Conservation (phyloP, 106 monocot genomes). For the Acorus gramineus region DNA sequence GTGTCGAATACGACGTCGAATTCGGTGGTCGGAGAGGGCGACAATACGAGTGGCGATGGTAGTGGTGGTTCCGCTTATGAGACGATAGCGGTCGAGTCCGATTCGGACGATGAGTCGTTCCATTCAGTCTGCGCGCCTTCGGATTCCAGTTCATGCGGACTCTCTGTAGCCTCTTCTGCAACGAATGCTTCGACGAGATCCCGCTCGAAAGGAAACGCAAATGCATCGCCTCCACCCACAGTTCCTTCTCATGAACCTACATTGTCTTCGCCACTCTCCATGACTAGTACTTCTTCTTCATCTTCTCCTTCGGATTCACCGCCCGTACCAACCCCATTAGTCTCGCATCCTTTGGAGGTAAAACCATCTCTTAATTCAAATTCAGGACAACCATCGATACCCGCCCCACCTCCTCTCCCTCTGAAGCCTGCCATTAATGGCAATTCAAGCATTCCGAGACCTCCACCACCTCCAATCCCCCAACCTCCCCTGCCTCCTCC, state of each 20-base stretch:
- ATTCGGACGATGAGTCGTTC: conserved; percentile 20
- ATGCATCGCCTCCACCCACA: no score
- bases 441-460: conserved; percentile 11
- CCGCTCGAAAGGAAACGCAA: no score
- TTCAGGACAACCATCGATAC: not conserved
- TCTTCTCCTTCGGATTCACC: no score
- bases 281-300: no score
- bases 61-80: not conserved
- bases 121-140: conserved; percentile 22
- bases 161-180: conserved; percentile 4
- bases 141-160: conserved; percentile 1
- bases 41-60: not conserved
- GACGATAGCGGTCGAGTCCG: not conserved
- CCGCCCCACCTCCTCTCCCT: not conserved
- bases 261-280: no score
- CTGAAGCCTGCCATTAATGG: not conserved
- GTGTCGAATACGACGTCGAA: no score
- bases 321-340: no score
- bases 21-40: no score
- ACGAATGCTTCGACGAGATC: no score
- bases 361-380: no score
- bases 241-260: no score
- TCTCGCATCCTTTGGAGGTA: no score
- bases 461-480: conserved; percentile 16
- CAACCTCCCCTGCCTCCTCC: conserved; percentile 19